Percentiles rank a stretch among this genome's conserved stretches.
Evolutionary conservation across 129 eudicot species (phyloP).

Genomic region (Logfia minima): DNA sequence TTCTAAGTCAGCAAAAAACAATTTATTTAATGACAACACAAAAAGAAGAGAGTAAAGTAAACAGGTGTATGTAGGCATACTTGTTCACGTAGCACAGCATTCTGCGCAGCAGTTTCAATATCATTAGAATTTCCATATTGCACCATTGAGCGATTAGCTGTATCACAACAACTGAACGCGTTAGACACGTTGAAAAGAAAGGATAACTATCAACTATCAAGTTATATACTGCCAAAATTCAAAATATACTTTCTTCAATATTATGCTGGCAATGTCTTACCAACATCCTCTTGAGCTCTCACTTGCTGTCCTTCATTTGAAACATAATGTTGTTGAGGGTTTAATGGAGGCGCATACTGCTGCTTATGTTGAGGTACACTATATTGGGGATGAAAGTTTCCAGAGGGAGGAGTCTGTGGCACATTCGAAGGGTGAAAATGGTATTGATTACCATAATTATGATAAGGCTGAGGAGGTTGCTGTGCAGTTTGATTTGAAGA

Average conservation of each 20-base stretch:
- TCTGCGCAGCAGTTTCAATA: conserved; percentile 76
- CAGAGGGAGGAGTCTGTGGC: conserved; percentile 35
- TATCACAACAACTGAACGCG: neutral
- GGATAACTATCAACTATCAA: neutral
- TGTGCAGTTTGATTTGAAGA: conserved; percentile 39
- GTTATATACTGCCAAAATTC: conserved; percentile 10
- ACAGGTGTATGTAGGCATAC: conserved; percentile 37
- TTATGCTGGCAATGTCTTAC: conserved; percentile 20
- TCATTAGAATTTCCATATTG: conserved; percentile 42
- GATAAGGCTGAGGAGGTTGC: conserved; percentile 42
- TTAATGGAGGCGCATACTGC: conserved; percentile 25
- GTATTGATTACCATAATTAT: conserved; percentile 18
- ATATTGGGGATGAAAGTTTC: conserved; percentile 40
- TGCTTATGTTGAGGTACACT: conserved; percentile 34
- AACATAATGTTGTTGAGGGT: conserved; percentile 24
- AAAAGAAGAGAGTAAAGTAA: conserved; percentile 2
- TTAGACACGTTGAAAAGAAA: neutral
- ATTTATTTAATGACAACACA: neutral
- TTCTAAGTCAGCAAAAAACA: conserved; percentile 19
- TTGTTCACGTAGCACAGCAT: conserved; percentile 89
- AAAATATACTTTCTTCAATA: neutral
- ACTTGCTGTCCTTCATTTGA: conserved; percentile 24
- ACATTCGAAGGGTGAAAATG: conserved; percentile 30
- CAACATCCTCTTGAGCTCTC: conserved; percentile 28
- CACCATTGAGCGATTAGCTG: conserved; percentile 1